These are phyloP conservation scores for Phytophthora fragariae DNA, from an alignment of 352 stramenopile species.

Conservation along the genomic window DNA sequence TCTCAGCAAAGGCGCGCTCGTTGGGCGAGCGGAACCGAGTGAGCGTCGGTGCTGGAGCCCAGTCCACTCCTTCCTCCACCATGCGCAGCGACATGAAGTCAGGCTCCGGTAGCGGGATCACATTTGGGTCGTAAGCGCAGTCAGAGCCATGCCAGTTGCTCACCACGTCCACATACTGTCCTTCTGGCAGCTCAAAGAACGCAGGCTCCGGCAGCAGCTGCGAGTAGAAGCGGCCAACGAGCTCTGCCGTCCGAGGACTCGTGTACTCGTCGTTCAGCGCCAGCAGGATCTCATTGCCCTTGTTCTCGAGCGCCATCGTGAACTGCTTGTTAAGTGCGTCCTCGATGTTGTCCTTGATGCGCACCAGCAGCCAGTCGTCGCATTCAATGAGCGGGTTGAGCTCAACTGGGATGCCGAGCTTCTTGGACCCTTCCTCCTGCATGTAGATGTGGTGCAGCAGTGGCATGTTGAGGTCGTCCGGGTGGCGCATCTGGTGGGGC, in stretches of 20 bases:
- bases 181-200: conserved; percentile 70
- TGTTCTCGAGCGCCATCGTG: conserved; percentile 53
- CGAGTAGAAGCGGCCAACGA: conserved; percentile 69
- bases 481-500: conserved; percentile 67
- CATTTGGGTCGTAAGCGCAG: conserved; percentile 62
- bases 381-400: conserved; percentile 77
- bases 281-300: conserved; percentile 65
- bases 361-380: conserved; percentile 83
- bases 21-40: conserved; percentile 42
- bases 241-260: conserved; percentile 51
- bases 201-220: conserved; percentile 59
- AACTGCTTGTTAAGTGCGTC: conserved; percentile 42
- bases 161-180: conserved; percentile 51
- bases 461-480: conserved; percentile 82
- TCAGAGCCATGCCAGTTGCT: conserved; percentile 82
- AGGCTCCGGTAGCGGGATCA: conserved; percentile 51
- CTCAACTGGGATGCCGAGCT: conserved; percentile 67
- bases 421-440: conserved; percentile 73
- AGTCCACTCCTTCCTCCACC: conserved; percentile 22
- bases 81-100: conserved; percentile 37
- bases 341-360: conserved; percentile 65
- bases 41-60: conserved; percentile 28
- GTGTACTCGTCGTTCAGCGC: conserved; percentile 88
- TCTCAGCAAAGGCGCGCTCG: conserved; percentile 47
- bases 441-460: conserved; percentile 89